Base-by-base conservation (phyloP, 805 yeast genomes). In the Wickerhamiella brachini region DNA sequence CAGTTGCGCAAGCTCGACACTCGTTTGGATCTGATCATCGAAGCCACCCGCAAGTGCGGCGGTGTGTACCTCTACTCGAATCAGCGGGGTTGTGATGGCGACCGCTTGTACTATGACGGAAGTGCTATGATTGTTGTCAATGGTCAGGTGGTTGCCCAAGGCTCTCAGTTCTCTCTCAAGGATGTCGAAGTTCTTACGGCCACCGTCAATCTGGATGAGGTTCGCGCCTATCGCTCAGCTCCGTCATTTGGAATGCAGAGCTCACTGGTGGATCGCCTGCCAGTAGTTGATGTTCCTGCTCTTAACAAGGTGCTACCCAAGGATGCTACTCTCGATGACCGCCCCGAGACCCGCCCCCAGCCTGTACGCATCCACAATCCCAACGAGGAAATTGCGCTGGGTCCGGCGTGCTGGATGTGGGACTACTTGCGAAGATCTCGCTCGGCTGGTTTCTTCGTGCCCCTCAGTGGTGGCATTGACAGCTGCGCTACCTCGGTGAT, bases 371-470 rank as follows among this genome's bases (percentile, higher is more conserved):
- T 83, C 60, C 94, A 85, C 66, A 62, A 71, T 1, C 96, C 98
- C 2, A 95, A 89, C 62, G 97, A 93, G 68, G 99, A 93, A 67
- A 90, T 93, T 57, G 97, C 97, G 0, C 71, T 85, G 44, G 99
- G 99, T 0, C 99, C 99, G 0, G 98, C 99, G 0, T 93, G 98
- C 66, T 93, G 99, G 99, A 68, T 93, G 56, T 93, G 99, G 99
- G 99, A 93, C 66, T 93, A 93, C 62, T 73, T 93, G 53, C 78
- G 99, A 65, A 77, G 99, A 56, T 86, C 95, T 58, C 79, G 78
- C 57, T 85, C 93, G 49, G 86, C 88, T 0, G 99, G 99, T 0
- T 93, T 75, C 65, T 94, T 93, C 67, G 71, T 93, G 45, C 97
- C 99, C 0, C 71, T 93, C 48, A 83, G 95, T 65, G 99, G 99